Percentiles rank a stretch among this genome's conserved stretches.
Conservation (phyloP, 106 monocot species). For the Chionographis japonica region DNA sequence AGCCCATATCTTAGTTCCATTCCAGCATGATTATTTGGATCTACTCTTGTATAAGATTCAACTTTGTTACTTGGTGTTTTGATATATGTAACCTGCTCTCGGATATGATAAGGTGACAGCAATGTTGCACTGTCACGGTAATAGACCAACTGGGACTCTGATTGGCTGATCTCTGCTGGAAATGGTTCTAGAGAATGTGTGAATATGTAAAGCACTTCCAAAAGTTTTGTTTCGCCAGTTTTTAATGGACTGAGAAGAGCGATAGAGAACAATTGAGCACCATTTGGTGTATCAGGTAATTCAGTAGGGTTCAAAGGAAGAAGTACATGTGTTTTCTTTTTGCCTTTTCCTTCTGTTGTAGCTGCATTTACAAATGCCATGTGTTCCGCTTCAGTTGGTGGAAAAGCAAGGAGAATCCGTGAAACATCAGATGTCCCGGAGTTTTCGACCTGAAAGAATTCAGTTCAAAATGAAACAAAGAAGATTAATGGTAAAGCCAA, state of each 20-base stretch:
- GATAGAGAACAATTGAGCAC: constrained; percentile 44
- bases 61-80: constrained; percentile 62
- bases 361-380: constrained; percentile 60
- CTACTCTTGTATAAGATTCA: constrained; percentile 64
- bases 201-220: constrained; percentile 54
- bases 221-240: constrained; percentile 27
- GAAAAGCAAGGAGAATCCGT: constrained; percentile 65
- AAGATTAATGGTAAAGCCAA: background rate
- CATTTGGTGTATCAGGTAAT: constrained; percentile 28
- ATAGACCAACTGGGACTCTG: constrained; percentile 69
- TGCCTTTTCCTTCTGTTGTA: constrained; percentile 49
- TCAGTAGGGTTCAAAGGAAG: constrained; percentile 43
- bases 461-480: background rate
- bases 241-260: constrained; percentile 44
- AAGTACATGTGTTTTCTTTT: constrained; percentile 53
- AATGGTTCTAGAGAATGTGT: constrained; percentile 68
- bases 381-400: constrained; percentile 59
- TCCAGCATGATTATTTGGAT: constrained; percentile 53
- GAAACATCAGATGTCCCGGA: constrained; percentile 44
- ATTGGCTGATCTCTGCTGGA: constrained; percentile 68
- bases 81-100: constrained; percentile 56
- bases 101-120: constrained; percentile 67
- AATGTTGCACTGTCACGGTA: constrained; percentile 71
- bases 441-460: constrained; percentile 62
- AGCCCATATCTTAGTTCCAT: constrained; percentile 69